Base-by-base conservation (phyloP, 805 yeast genomes). In the Nakazawaea sp. region DNA sequence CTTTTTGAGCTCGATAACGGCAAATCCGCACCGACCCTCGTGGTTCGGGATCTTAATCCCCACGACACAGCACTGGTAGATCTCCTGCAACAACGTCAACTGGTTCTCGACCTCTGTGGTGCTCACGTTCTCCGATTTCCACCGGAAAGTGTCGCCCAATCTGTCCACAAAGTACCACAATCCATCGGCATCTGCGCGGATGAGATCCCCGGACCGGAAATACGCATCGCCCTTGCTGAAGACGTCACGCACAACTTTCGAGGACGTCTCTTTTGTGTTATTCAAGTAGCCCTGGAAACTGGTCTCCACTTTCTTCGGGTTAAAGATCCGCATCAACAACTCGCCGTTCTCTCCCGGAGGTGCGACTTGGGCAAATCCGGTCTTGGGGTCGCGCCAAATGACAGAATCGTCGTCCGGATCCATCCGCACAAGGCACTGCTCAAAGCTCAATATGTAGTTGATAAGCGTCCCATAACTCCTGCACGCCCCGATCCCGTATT, bases 81-180 rank as follows among this genome's bases (percentile, higher is more conserved):
- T 62, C 18, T 56, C 61, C 20, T 62, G 55, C 4, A 60, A 41
- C 34, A 63, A 54, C 58, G 72, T 68, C 20, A 84, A 58, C 52
- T 78, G 80, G 52, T 81, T 83, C 54, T 90, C 97, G 27, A 89
- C 96, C 61, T 89, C 97, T 24, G 89, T 80, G 11, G 97, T 88
- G 13, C 92, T 78, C 9, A 90, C 96, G 56, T 89, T 89, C 61
- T 89, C 97, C 2, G 95, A 82, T 62, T 87, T 90, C 97, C 97
- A 89, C 49, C 97, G 70, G 64, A 84, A 89, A 0, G 97, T 90
- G 53, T 89, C 97, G 29, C 97, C 97, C 51, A 90, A 61, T 52
- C 97, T 68, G 64, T 89, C 97, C 31, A 88, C 86, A 58, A 89
- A 89, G 59, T 81, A 86, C 55, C 82, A 69, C 45, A 80, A 61